Base-by-base conservation (phyloP, 129 eudicot genomes). In the Ambrosia artemisiifolia region DNA sequence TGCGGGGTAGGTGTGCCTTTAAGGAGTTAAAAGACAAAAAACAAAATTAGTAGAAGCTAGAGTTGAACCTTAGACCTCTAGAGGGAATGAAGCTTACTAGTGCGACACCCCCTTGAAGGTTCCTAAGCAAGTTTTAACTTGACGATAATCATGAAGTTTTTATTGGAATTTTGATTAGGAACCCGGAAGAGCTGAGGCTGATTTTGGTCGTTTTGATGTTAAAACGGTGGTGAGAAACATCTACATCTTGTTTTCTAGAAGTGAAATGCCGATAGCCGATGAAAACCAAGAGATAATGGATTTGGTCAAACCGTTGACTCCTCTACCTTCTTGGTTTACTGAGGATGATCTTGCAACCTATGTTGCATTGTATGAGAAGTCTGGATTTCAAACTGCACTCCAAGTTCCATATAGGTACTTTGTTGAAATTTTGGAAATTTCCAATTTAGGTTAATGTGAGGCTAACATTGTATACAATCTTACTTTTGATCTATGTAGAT, bases 371-470 rank as follows among this genome's bases (percentile, higher is more conserved):
- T 71, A 71, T 8, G 57, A 72, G 30, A 72, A 59, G 30, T 59
- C 68, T 59, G 76, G 76, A 40, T 72, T 72, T 72, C 57, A 51
- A 72, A 72, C 76, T 30, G 59, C 76, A 43, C 68, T 72, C 19
- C 68, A 72, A 44, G 56, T 72, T 72, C 76, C 76, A 14, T 72
- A 72, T 5, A 59, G 67, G 76, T 72, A 72, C 8, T 18, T 55
- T 59, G 19, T 11, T 53, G 6, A 2, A 35, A 66, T 7, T 24
- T 44, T 44, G 2, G 3, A 44, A 2, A 14, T 57, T 66, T 44
- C 5, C 6, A 44, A 19, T 34, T 57, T 24, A 57, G 6, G 20
- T 62, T n/a, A n/a, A n/a, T n/a, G n/a, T n/a, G n/a, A n/a, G n/a
- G n/a, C n/a, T n/a, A n/a, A n/a, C n/a, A n/a, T n/a, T n/a, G n/a